Base-by-base conservation (phyloP, 805 yeast genomes). In the Brettanomyces custersianus region DNA sequence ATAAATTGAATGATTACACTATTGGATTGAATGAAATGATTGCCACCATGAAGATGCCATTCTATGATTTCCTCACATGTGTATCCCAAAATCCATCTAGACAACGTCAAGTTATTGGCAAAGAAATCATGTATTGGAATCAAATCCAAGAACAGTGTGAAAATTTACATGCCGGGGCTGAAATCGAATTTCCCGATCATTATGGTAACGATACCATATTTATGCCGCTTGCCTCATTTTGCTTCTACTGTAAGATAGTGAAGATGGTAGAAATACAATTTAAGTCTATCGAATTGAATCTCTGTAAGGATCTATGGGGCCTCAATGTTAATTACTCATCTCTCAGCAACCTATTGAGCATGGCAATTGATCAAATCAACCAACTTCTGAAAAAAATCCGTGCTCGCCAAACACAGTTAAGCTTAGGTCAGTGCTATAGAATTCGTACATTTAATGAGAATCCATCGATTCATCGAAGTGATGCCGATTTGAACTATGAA, bases 71-170 rank as follows among this genome's bases (percentile, higher is more conserved):
- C 62, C 49, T 68, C 18, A 63, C 67, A 35, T 59, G 63, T 9
- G 46, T 59, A 13, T 64, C 74, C 5, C 80, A 78, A 53, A 90
- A 90, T 48, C 77, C 86, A 24, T 75, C 94, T 34, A 68, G 95
- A 38, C 87, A 85, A 49, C 73, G 96, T 43, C 95, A 85, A 52
- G 72, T 80, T 42, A 59, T 80, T 48, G 62, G 77, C 43, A 63
- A 77, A 49, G 62, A 70, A 48, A 49, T 76, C 37, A 48, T 69
- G 31, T 44, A 68, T 3, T 84, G 90, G 81, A 96, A 90, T 55
- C 68, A 86, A 2, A 60, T 84, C 22, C 96, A 90, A 49, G 92
- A 82, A 8, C 68, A 69, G 28, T 68, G 81, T 36, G 94, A 85
- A 48, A 57, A 63, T 4, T 63, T 77, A 25, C 96, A 86, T 51